Percentiles rank a stretch among this genome's conserved stretches.
phyloP scores from a whole-genome alignment of 768 basidiomycete genomes.

The Boletus fagicola region DNA sequence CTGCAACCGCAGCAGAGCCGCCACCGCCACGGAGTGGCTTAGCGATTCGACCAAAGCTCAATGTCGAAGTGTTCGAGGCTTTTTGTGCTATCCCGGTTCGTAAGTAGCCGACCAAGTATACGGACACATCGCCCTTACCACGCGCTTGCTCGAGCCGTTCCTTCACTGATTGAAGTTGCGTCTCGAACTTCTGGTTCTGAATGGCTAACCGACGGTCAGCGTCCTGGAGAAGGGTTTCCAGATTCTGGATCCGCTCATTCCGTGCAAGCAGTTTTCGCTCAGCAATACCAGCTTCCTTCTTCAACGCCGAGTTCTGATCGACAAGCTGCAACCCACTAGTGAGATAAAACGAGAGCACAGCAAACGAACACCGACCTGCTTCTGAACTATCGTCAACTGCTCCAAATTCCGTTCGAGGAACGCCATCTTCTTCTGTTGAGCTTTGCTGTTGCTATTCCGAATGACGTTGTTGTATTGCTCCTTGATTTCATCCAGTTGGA shows the following conservation, averaged over 20 bases:
- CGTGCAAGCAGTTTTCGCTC: constrained; percentile 95
- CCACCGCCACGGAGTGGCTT: constrained; percentile 96
- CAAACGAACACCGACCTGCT: constrained; percentile 62
- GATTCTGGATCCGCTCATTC: constrained; percentile 96
- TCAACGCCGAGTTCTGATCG: constrained; percentile 94
- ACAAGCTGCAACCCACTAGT: constrained; percentile 65
- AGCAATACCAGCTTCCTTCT: constrained; percentile 96
- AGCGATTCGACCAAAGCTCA: constrained; percentile 92
- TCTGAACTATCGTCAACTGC: constrained; percentile 92
- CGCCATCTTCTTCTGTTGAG: constrained; percentile 99
- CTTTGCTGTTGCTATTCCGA: constrained; percentile 96
- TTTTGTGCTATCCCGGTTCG: constrained; percentile 65
- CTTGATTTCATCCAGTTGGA: constrained; percentile 96
- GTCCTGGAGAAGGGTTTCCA: constrained; percentile 89
- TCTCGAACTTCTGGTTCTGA: constrained; percentile 95
- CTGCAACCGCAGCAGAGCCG: constrained; percentile 47
- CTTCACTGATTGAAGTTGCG: constrained; percentile 86
- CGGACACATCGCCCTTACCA: constrained; percentile 50
- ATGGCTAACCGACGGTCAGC: constrained; percentile 89
- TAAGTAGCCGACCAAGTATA: constrained; percentile 16
- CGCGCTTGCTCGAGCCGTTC: constrained; percentile 91
- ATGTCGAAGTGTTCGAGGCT: constrained; percentile 60
- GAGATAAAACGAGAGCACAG: not conserved
- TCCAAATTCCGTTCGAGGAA: constrained; percentile 97
- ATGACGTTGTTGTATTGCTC: constrained; percentile 99